phyloP scores from a whole-genome alignment of 129 eudicot species.

The Flaveria robusta region DNA sequence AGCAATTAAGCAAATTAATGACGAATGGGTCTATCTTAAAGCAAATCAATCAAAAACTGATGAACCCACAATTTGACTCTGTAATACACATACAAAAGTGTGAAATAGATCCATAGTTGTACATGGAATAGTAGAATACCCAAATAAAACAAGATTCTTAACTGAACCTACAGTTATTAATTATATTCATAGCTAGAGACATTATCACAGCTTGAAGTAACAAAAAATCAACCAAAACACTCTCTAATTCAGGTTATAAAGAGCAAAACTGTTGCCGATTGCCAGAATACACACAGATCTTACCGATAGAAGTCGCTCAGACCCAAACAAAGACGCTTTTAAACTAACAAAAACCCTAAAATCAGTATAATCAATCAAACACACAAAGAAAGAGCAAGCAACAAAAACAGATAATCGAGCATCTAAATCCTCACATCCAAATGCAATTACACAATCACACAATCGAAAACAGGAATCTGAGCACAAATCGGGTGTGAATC shows the following conservation, averaged over 20 bases:
- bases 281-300: conserved; percentile 7
- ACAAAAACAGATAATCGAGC: conserved; percentile 9
- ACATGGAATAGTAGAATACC: neutral
- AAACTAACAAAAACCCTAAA: neutral
- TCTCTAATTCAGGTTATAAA: conserved; percentile 1
- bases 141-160: neutral
- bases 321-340: neutral
- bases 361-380: neutral
- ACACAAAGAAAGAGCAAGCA: neutral
- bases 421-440: neutral
- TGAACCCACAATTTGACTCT: neutral
- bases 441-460: conserved; percentile 8
- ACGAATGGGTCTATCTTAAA: conserved; percentile 7
- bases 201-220: conserved; percentile 4
- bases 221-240: conserved; percentile 7
- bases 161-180: neutral
- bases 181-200: neutral
- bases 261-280: conserved; percentile 2
- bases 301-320: neutral
- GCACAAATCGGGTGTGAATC: conserved; percentile 10
- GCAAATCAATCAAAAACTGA: conserved; percentile 8
- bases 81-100: neutral
- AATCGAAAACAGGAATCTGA: conserved; percentile 7
- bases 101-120: neutral
- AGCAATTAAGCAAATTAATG: neutral